Percentiles rank a stretch among this genome's conserved stretches.
Evolutionary conservation across 768 basidiomycete genomes (phyloP).

Genomic region (Tulasnella sp.): DNA sequence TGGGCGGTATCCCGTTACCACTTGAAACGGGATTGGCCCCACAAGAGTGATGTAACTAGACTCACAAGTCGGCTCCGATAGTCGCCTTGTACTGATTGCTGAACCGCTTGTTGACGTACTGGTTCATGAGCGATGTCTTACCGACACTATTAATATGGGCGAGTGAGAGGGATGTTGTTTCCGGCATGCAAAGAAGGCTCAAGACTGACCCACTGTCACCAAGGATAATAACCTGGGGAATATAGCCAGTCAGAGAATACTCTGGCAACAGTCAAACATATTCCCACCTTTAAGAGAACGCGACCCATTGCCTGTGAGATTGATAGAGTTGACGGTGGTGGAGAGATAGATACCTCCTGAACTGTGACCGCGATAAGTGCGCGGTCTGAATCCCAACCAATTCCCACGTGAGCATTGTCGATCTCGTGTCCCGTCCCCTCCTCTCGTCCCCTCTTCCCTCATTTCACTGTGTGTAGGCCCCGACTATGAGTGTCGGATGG

Average conservation of each 20-base stretch:
- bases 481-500: constrained; percentile 15
- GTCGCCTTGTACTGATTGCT: constrained; percentile 99
- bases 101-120: constrained; percentile 99
- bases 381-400: constrained; percentile 7
- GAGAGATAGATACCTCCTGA: constrained; percentile 6
- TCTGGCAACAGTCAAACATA: constrained; percentile 1
- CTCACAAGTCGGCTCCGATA: constrained; percentile 92
- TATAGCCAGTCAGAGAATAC: constrained; percentile 14
- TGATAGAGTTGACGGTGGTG: constrained; percentile 6
- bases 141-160: constrained; percentile 59
- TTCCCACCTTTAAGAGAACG: constrained; percentile 83
- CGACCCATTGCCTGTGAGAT: constrained; percentile 50
- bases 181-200: constrained; percentile 15
- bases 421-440: constrained; percentile 20
- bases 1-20: constrained; percentile 7
- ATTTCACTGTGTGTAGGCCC: neutral
- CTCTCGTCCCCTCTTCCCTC: constrained; percentile 7
- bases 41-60: neutral
- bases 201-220: constrained; percentile 81
- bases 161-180: neutral
- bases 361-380: neutral
- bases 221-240: constrained; percentile 85
- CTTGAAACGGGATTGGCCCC: neutral
- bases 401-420: constrained; percentile 23
- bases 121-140: constrained; percentile 99